Conservation (phyloP, 1,139 yeast genomes). For the Geotrichum bryndzae region DNA sequence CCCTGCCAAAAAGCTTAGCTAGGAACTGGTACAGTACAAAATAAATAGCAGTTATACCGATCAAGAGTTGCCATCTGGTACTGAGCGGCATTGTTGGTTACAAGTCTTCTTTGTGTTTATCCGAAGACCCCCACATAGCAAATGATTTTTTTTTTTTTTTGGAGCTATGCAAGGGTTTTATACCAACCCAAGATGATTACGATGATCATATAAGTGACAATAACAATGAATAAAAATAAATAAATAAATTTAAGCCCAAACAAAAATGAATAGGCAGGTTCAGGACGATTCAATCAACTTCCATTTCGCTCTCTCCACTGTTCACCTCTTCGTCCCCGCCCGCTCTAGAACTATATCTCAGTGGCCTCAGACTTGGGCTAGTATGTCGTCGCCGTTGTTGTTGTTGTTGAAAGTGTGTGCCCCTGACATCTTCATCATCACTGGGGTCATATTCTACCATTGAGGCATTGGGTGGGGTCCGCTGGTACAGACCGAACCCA, state of each 20-base stretch:
- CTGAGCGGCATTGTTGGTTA: too few relatives aligned
- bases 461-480: background rate
- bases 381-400: too few relatives aligned
- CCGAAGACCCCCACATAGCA: background rate
- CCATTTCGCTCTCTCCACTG: slow-evolving; percentile 4
- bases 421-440: background rate
- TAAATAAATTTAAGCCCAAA: background rate
- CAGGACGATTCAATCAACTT: background rate
- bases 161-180: background rate
- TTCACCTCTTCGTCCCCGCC: background rate
- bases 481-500: background rate
- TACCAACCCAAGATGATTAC: background rate
- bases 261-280: background rate
- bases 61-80: too few relatives aligned
- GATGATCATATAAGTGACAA: background rate
- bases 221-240: background rate
- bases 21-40: too few relatives aligned
- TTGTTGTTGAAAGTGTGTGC: too few relatives aligned
- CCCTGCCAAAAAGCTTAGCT: too few relatives aligned
- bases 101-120: too few relatives aligned
- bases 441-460: background rate
- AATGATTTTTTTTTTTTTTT: background rate
- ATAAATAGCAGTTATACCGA: too few relatives aligned
- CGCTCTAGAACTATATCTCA: background rate
- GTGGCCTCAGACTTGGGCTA: too few relatives aligned